Evolutionary conservation across 2,329 filamentous ascomycete genomes (phyloP).

Genomic region (Leptosphaerulina australis): DNA sequence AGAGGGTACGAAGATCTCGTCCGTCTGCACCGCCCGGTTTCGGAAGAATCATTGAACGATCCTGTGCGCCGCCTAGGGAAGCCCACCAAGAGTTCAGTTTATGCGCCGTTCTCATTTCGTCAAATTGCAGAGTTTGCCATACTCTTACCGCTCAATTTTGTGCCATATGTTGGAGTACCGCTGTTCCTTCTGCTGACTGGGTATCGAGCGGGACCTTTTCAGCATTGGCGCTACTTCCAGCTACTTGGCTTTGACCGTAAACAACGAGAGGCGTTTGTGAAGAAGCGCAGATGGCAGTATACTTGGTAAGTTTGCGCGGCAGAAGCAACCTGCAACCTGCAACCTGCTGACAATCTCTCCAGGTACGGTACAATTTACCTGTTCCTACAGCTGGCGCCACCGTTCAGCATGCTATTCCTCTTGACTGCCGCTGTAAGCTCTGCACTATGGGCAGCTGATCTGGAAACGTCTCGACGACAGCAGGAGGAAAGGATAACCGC

Average conservation of each 20-base stretch:
- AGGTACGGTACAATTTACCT: slow-evolving; percentile 85
- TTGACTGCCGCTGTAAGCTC: slow-evolving; percentile 84
- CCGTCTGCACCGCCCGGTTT: slow-evolving; percentile 57
- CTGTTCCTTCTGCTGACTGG: slow-evolving; percentile 89
- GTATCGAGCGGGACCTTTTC: slow-evolving; percentile 82
- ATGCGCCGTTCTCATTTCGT: slow-evolving; percentile 87
- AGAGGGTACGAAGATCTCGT: slow-evolving; percentile 67
- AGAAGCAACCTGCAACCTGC: neutral
- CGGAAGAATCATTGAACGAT: slow-evolving; percentile 70
- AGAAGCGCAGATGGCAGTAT: slow-evolving; percentile 76
- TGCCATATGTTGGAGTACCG: slow-evolving; percentile 81
- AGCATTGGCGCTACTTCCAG: slow-evolving; percentile 90
- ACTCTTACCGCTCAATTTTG: slow-evolving; percentile 75
- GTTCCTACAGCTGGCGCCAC: slow-evolving; percentile 82
- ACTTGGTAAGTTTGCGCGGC: slow-evolving; percentile 66
- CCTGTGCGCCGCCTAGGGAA: slow-evolving; percentile 82
- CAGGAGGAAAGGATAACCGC: slow-evolving; percentile 28
- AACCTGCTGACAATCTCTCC: slow-evolving; percentile 15
- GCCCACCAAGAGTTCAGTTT: slow-evolving; percentile 75
- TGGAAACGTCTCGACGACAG: slow-evolving; percentile 61
- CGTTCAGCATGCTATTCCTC: slow-evolving; percentile 92
- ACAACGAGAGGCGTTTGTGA: slow-evolving; percentile 73
- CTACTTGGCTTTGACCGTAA: slow-evolving; percentile 75
- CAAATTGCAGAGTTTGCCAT: slow-evolving; percentile 84
- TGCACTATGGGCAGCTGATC: slow-evolving; percentile 80